Base-by-base conservation (phyloP, 176 grass and related monocot genomes). In the Calamus simplicifolius region DNA sequence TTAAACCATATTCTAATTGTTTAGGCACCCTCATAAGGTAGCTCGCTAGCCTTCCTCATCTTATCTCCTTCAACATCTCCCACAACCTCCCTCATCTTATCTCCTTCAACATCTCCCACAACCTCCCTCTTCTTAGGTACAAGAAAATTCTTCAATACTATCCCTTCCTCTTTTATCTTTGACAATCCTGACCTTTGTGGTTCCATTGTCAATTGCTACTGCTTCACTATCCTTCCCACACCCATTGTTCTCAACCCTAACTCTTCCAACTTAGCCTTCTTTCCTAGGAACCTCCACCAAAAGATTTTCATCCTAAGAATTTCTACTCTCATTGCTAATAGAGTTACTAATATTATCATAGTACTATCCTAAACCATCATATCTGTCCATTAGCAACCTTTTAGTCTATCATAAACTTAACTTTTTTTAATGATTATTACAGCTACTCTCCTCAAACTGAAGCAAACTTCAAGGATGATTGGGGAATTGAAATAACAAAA, bases 221-320 rank as follows among this genome's bases (percentile, higher is more conserved):
- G 94, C 43, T 63, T 79, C 52, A 73, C 79, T 16, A 67, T 93
- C 48, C 68, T 98, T 19, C 94, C 94, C 27, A 98, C 92, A 77
- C 94, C 94, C 64, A 85, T 98, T 61, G 94, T 98, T 10, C 71
- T 98, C 69, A 92, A 98, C 51, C 94, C 94, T 4, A 77, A 92
- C 1, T 61, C 72, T 19, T 59, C 79, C 59, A 56, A 76, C 30
- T 50, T 69, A 0, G 26, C 31, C 19, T 70, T 74, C 26, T 29
- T 29, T 10, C 59, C 88, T 12, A 52, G 49, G 27, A 81, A 68
- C 25, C 57, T 66, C 14, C 82, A 56, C 70, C 88, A 98, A 57
- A 98, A 93, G 71, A 91, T 85, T 71, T 89, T 89, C 48, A 93
- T 98, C 69, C 70, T 98, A 27, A 98, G 88, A 64, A 98, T 98